Base-by-base conservation (phyloP, 1,139 yeast genomes). In the Geotrichum carabidarum region DNA sequence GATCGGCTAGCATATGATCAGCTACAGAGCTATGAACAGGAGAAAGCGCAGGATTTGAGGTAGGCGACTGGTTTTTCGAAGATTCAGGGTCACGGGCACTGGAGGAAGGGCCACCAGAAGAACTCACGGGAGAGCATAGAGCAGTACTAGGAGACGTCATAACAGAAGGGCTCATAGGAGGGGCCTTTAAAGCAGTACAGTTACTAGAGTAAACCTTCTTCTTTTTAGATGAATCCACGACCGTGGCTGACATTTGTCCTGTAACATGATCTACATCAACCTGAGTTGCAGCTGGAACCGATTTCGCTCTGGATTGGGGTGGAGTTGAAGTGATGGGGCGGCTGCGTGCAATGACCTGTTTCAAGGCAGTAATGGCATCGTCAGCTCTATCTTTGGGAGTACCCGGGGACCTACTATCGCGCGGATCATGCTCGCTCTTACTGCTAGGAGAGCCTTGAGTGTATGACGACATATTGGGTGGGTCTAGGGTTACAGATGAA, bases 301-400 rank as follows among this genome's bases (percentile, higher is more conserved):
- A 50, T 14, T 41, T 43, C 8, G 52, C 52, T 15, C 52, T 40
- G 12, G 52, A 50, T n/a, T 48, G 52, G 8, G 42, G 35, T 34
- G 42, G 46, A 4, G 45, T 31, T n/a, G 17, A 32, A 9, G 30
- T 17, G 15, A 31, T 49, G 36, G 47, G 41, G 31, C 47, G 34
- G 38, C 18, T 34, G 22, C 56, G 44, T 8, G 49, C 46, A 40
- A 53, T 53, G 7, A 50, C 56, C 35, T 50, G 50, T 30, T 49
- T 53, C 18, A 53, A 40, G 9, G 56, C 56, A 41, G 32, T 44
- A 9, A 53, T 49, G 8, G 56, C 56, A 49, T 53, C 48, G 32
- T 53, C 53, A 5, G 48, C 45, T 7, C 44, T 18, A 11, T 11
- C n/a, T 31, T 42, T 44, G 32, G 54, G 30, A 38, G 40, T 18